Percentiles rank a stretch among this genome's conserved stretches.
Conservation (phyloP, 1,284 basidiomycete species). For the Puccinia polysora region DNA sequence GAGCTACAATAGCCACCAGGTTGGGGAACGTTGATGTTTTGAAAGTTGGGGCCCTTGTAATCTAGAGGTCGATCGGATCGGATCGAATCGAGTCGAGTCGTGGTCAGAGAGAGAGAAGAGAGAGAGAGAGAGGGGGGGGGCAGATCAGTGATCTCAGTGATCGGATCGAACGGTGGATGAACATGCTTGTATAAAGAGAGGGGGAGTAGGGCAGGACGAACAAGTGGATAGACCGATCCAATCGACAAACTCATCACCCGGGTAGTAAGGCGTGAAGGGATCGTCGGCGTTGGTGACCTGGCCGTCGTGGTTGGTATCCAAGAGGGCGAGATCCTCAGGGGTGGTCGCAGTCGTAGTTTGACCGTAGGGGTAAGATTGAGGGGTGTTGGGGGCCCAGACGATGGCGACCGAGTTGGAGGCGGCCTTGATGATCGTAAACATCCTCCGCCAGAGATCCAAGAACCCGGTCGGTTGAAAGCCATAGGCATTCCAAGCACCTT, state of each 20-base stretch:
- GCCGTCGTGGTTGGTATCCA: constrained; percentile 50
- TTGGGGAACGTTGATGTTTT: constrained; percentile 40
- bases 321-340: constrained; percentile 47
- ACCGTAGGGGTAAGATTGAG: constrained; percentile 48
- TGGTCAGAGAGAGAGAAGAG: no score
- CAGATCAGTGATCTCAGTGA: no score
- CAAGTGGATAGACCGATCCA: constrained; percentile 51
- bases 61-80: no score
- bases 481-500: constrained; percentile 51
- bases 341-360: constrained; percentile 14
- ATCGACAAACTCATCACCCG: constrained; percentile 51
- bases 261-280: constrained; percentile 50
- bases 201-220: not conserved
- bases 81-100: no score
- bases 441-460: constrained; percentile 46
- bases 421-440: constrained; percentile 49
- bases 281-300: constrained; percentile 48
- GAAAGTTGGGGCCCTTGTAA: constrained; percentile 46
- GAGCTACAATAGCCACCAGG: constrained; percentile 28
- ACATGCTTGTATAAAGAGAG: not conserved
- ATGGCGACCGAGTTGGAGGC: constrained; percentile 49
- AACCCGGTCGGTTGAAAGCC: constrained; percentile 50
- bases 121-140: no score
- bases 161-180: no score
- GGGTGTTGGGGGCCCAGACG: constrained; percentile 53